These are phyloP conservation scores for Penicillium atrosanguineum DNA, from an alignment of 495 filamentous ascomycete species.

Conservation along the genomic window DNA sequence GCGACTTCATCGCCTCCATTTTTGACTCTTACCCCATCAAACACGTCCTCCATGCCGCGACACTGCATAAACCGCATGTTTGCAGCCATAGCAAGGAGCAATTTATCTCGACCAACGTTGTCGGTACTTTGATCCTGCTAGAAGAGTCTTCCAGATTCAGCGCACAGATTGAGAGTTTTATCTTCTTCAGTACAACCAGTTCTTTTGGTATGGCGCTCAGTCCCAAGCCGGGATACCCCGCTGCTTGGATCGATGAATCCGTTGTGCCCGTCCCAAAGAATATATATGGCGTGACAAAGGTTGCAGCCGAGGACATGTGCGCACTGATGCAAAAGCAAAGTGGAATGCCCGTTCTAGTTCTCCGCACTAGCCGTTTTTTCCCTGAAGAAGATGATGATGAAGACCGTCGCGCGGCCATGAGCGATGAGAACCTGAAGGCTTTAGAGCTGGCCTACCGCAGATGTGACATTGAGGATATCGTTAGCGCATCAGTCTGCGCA, in stretches of 20 bases:
- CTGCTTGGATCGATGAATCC: slow-evolving; percentile 7
- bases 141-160: slow-evolving; percentile 5
- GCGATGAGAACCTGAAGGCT: slow-evolving; percentile 6
- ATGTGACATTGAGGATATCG: slow-evolving; percentile 6
- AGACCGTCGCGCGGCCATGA: slow-evolving; percentile 5
- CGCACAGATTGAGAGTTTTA: slow-evolving; percentile 1
- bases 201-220: slow-evolving; percentile 5
- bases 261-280: slow-evolving; percentile 6
- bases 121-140: slow-evolving; percentile 4
- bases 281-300: slow-evolving; percentile 6
- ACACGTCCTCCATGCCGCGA: slow-evolving; percentile 4
- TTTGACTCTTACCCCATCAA: slow-evolving; percentile 4
- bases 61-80: slow-evolving; percentile 4
- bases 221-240: slow-evolving; percentile 5
- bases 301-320: slow-evolving; percentile 8
- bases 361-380: slow-evolving; percentile 7
- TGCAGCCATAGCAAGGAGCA: slow-evolving; percentile 7
- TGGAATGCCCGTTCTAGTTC: slow-evolving; percentile 3
- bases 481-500: slow-evolving; percentile 3
- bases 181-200: slow-evolving; percentile 8
- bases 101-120: slow-evolving; percentile 4
- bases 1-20: neutral
- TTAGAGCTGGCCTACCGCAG: slow-evolving; percentile 6
- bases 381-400: slow-evolving; percentile 7
- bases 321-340: slow-evolving; percentile 3